These are phyloP conservation scores for Colletotrichum echinochloae DNA, from an alignment of 2,329 filamentous ascomycete genomes.

Conservation along the genomic window DNA sequence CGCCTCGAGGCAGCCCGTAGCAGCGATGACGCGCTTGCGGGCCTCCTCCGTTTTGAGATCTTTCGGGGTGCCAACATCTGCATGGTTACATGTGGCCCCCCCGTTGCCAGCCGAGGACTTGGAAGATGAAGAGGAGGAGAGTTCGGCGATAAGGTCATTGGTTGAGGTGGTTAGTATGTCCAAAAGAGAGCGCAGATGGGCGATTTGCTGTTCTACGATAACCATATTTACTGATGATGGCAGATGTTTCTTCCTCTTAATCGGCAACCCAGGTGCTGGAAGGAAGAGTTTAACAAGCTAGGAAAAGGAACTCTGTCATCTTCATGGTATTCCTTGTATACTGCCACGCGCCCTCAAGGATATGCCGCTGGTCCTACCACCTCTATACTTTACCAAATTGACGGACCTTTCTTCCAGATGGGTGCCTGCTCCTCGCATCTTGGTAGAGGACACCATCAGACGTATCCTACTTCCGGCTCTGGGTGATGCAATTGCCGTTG, in stretches of 20 bases:
- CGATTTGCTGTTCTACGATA: conserved; percentile 31
- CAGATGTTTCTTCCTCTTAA: background rate
- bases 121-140: conserved; percentile 13
- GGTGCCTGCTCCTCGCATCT: too few relatives aligned
- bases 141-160: conserved; percentile 27
- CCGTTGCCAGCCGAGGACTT: background rate
- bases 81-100: background rate
- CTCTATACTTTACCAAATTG: too few relatives aligned
- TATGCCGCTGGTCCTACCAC: too few relatives aligned
- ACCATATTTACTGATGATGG: conserved; percentile 12
- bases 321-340: background rate
- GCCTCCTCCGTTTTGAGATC: conserved; percentile 22
- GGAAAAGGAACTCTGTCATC: background rate
- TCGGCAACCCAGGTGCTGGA: background rate
- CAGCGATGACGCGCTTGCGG: conserved; percentile 29
- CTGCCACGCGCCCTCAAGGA: background rate
- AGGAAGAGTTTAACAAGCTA: background rate
- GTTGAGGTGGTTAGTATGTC: conserved; percentile 17
- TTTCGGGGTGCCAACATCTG: conserved; percentile 8
- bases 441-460: background rate
- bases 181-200: conserved; percentile 17
- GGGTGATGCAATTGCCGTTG: background rate
- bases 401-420: too few relatives aligned
- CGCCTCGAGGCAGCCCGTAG: conserved; percentile 18
- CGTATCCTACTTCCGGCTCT: background rate